phyloP scores from a whole-genome alignment of 2,329 filamentous ascomycete species.

The Penicillium sp. region DNA sequence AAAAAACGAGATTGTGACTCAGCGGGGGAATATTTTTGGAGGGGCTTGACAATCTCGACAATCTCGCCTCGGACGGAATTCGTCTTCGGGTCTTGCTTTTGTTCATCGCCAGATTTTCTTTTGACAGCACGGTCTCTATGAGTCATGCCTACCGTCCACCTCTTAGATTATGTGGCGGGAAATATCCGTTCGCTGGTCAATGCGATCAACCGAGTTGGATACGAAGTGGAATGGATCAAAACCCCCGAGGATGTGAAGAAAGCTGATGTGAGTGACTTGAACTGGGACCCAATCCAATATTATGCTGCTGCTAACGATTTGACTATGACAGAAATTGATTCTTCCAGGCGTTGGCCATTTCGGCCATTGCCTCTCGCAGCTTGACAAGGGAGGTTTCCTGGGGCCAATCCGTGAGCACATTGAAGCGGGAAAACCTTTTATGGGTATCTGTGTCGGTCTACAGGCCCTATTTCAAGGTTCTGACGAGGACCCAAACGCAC shows the following conservation, averaged over 20 bases:
- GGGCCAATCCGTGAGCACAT: conserved; percentile 80
- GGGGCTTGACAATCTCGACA: conserved; percentile 7
- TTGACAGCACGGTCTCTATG: conserved; percentile 3
- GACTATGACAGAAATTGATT: conserved; percentile 73
- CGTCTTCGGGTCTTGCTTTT: conserved; percentile 4
- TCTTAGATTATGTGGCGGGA: conserved; percentile 83
- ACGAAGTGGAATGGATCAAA: conserved; percentile 85
- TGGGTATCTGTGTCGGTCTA: conserved; percentile 93
- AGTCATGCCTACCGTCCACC: conserved; percentile 45
- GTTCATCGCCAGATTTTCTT: conserved; percentile 1
- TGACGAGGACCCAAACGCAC: conserved; percentile 64
- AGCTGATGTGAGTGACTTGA: conserved; percentile 62
- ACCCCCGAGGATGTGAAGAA: conserved; percentile 75
- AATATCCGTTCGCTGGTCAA: conserved; percentile 95
- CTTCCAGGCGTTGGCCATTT: conserved; percentile 96
- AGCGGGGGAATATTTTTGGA: conserved; percentile 16
- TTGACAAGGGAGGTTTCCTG: conserved; percentile 74
- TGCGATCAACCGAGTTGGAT: conserved; percentile 93
- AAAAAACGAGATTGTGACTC: conserved; percentile 22
- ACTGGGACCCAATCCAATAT: background rate
- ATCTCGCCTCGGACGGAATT: conserved; percentile 5
- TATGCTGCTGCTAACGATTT: background rate
- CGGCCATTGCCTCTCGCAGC: conserved; percentile 84
- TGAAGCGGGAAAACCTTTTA: conserved; percentile 86
- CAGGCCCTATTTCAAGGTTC: conserved; percentile 87